Evolutionary conservation across 768 basidiomycete genomes (phyloP).

Genomic region (Rhodotorula sphaerocarpa): DNA sequence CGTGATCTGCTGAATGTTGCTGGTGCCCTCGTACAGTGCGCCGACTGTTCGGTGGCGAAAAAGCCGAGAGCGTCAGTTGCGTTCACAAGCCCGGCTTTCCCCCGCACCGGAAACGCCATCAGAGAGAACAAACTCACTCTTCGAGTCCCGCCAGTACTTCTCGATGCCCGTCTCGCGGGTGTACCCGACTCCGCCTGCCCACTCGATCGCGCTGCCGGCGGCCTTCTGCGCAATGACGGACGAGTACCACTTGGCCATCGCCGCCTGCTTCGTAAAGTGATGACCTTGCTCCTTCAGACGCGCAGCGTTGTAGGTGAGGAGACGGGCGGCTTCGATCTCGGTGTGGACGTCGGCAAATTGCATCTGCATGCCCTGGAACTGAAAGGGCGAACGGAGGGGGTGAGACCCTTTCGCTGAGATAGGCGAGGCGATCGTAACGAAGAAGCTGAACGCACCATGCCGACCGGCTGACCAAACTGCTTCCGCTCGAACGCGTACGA

Average conservation of each 20-base stretch:
- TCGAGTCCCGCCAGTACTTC: slow-evolving; percentile 93
- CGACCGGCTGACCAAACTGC: slow-evolving; percentile 89
- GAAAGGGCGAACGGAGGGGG: background rate
- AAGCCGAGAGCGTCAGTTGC: background rate
- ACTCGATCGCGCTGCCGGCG: slow-evolving; percentile 83
- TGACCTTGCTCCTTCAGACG: slow-evolving; percentile 84
- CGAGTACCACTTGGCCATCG: slow-evolving; percentile 93
- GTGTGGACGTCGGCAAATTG: slow-evolving; percentile 84
- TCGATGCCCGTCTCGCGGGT: slow-evolving; percentile 56
- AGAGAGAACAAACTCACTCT: slow-evolving; percentile 51
- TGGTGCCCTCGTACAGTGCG: slow-evolving; percentile 44
- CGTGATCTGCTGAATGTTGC: slow-evolving; percentile 95
- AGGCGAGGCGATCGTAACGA: background rate
- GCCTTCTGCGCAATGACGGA: slow-evolving; percentile 83
- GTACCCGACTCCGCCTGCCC: slow-evolving; percentile 88
- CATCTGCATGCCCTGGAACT: slow-evolving; percentile 90
- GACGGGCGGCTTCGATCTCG: slow-evolving; percentile 66
- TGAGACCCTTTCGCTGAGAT: background rate
- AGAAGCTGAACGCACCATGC: slow-evolving; percentile 50
- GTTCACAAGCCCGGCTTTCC: background rate
- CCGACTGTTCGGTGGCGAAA: slow-evolving; percentile 35
- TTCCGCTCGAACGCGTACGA: slow-evolving; percentile 86
- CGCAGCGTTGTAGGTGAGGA: slow-evolving; percentile 94
- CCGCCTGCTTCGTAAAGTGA: slow-evolving; percentile 82
- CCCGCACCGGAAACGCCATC: too few relatives aligned